phyloP scores from a whole-genome alignment of 768 basidiomycete genomes.

The Hypsizygus marmoreus region DNA sequence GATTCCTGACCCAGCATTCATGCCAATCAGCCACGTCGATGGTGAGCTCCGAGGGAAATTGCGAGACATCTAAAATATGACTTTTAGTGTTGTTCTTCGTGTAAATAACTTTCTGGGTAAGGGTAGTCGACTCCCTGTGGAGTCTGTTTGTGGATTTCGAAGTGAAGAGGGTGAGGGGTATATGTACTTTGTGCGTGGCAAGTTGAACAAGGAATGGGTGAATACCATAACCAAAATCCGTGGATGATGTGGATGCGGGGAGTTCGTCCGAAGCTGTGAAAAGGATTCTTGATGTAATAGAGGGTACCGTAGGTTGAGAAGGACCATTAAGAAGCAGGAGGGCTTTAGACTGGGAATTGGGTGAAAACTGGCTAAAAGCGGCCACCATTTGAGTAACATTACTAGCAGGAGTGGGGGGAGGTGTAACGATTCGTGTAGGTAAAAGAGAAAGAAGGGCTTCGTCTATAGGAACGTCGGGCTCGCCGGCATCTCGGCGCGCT shows the following conservation, averaged over 20 bases:
- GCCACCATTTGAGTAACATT: slow-evolving; percentile 1
- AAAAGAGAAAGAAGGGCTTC: not conserved
- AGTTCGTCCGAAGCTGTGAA: slow-evolving; percentile 3
- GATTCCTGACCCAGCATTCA: slow-evolving; percentile 14
- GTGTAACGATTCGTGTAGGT: not conserved
- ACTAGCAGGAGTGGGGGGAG: not conserved
- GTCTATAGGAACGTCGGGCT: not conserved
- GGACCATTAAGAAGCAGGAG: not conserved
- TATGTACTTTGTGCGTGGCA: slow-evolving; percentile 1
- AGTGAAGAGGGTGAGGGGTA: slow-evolving; percentile 7
- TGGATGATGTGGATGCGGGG: not conserved
- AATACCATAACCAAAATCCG: slow-evolving; percentile 6
- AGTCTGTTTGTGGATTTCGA: not conserved
- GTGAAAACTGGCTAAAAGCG: slow-evolving; percentile 2
- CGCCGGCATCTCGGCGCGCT: slow-evolving; percentile 1
- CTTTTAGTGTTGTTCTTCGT: not conserved
- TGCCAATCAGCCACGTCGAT: slow-evolving; percentile 17
- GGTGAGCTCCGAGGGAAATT: slow-evolving; percentile 13
- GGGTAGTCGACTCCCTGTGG: not conserved
- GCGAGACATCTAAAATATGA: slow-evolving; percentile 13
- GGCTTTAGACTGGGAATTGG: slow-evolving; percentile 1
- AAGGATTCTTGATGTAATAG: not conserved
- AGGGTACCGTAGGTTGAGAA: slow-evolving; percentile 1
- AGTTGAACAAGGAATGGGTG: slow-evolving; percentile 12
- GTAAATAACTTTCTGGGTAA: not conserved